Percentiles rank a stretch among this genome's conserved stretches.
Conservation (phyloP, 169 alveolate species). For the Plasmodium gallinaceum region DNA sequence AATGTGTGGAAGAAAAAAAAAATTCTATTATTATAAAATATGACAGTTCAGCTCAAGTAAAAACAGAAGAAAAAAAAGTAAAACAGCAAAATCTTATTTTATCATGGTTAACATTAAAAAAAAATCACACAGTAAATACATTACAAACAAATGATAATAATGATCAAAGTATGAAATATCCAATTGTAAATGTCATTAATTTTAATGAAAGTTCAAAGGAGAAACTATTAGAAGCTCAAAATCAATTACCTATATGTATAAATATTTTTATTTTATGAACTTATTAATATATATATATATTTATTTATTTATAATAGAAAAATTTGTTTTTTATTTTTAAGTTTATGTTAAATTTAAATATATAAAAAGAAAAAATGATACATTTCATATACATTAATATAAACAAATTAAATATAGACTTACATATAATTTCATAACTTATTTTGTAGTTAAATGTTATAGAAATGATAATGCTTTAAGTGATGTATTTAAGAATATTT, state of each 20-base stretch:
- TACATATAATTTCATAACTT: no score
- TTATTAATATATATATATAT: neutral
- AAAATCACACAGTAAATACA: conserved; percentile 26
- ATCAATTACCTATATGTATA: conserved; percentile 52
- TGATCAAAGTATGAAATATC: conserved; percentile 30
- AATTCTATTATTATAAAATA: conserved; percentile 32
- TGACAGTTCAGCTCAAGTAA: conserved; percentile 34
- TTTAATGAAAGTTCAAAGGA: conserved; percentile 37
- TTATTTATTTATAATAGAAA: neutral
- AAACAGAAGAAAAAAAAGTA: conserved; percentile 54
- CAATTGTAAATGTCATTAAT: conserved; percentile 40
- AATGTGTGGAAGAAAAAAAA: conserved; percentile 54
- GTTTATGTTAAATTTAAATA: no score
- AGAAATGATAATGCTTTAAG: neutral
- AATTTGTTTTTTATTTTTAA: no score
- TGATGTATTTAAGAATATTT: neutral
- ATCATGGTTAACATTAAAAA: conserved; percentile 68
- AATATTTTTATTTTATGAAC: neutral
- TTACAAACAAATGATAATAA: conserved; percentile 14
- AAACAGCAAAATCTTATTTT: conserved; percentile 59
- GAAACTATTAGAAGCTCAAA: conserved; percentile 36
- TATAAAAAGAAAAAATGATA: no score
- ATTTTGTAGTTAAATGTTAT: neutral
- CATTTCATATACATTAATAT: no score
- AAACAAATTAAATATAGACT: no score